Conservation (phyloP, 768 basidiomycete genomes). For the Boletus insuetus region DNA sequence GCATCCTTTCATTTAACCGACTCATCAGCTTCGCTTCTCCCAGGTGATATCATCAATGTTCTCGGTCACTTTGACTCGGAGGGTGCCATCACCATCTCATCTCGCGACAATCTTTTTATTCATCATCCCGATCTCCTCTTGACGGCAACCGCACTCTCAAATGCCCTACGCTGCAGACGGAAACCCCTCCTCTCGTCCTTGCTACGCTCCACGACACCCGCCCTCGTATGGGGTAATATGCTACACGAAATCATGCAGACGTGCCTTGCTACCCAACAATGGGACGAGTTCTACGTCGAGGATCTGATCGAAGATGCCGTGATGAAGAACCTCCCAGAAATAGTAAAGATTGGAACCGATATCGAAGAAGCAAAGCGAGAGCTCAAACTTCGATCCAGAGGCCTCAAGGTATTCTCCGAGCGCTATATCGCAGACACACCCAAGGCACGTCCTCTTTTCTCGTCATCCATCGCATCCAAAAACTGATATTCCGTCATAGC, state of each 20-base stretch:
- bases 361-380: conserved; percentile 68
- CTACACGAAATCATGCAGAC: conserved; percentile 89
- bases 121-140: conserved; percentile 91
- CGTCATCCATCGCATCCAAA: not conserved
- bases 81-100: conserved; percentile 56
- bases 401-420: conserved; percentile 60
- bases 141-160: conserved; percentile 86
- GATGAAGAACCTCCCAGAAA: conserved; percentile 50
- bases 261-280: conserved; percentile 58
- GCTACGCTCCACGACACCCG: conserved; percentile 58
- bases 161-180: conserved; percentile 77
- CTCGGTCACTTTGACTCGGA: conserved; percentile 47
- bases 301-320: conserved; percentile 56
- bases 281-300: conserved; percentile 65
- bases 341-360: conserved; percentile 55
- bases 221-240: conserved; percentile 88
- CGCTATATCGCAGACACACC: conserved; percentile 64
- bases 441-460: conserved; percentile 44
- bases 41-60: conserved; percentile 82
- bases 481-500: conserved; percentile 36
- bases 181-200: conserved; percentile 78
- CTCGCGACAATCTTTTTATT: conserved; percentile 68
- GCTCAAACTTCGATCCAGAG: conserved; percentile 58
- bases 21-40: not conserved
- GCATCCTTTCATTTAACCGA: not conserved